A percentile compares a stretch with the other conserved stretches of the same genome.
These are phyloP conservation scores for Paraglomus brasilianum DNA, from an alignment of 192 early-diverging fungal species.

Conservation along the genomic window DNA sequence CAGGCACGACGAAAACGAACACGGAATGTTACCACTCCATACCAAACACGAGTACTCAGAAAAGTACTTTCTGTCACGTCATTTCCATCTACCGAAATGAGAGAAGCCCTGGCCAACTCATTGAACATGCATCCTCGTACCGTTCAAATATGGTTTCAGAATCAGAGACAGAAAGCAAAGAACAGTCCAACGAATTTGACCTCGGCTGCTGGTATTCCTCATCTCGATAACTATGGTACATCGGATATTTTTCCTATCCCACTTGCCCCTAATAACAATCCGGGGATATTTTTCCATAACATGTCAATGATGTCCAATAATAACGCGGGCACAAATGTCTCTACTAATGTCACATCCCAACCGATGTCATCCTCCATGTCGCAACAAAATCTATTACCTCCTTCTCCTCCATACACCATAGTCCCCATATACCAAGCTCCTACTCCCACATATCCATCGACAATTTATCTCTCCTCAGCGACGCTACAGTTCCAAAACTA, in stretches of 20 bases:
- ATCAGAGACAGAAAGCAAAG: conserved; percentile 75
- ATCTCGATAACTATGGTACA: neutral
- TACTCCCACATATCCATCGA: too few species aligned
- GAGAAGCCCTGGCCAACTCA: conserved; percentile 65
- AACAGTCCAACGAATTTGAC: conserved; percentile 32
- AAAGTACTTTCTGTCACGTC: conserved; percentile 63
- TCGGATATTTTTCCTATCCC: neutral
- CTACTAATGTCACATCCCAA: too few species aligned
- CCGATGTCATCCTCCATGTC: too few species aligned
- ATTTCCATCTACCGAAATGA: conserved; percentile 73
- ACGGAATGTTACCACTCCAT: conserved; percentile 58
- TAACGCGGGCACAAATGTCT: neutral
- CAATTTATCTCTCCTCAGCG: too few species aligned
- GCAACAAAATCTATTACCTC: too few species aligned
- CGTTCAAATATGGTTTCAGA: conserved; percentile 95
- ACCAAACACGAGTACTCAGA: conserved; percentile 57
- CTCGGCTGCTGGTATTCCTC: neutral
- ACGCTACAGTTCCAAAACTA: too few species aligned
- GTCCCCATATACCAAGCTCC: too few species aligned
- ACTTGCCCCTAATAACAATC: neutral
- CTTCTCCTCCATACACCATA: too few species aligned
- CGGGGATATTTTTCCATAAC: neutral
- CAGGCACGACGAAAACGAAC: conserved; percentile 37
- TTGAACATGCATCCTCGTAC: conserved; percentile 80
- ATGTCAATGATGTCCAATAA: conserved; percentile 12